Evolutionary conservation across 352 stramenopile genomes (phyloP).

Genomic region (Globisporangium emineosum): DNA sequence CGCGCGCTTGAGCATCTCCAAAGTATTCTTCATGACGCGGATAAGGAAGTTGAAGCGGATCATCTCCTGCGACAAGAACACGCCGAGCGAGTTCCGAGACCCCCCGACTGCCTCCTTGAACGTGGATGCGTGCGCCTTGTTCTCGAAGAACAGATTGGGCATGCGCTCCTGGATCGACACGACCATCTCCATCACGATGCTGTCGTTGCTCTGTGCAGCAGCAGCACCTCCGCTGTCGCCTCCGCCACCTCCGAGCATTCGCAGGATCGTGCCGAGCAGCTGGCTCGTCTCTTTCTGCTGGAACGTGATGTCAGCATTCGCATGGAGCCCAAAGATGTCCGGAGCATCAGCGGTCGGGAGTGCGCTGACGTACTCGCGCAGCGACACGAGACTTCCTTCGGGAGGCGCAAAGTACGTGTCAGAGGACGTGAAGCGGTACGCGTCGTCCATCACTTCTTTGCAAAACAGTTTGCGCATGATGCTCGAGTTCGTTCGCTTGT

Average conservation of each 20-base stretch:
- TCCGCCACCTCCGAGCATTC: conserved; percentile 66
- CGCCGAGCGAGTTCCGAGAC: conserved; percentile 91
- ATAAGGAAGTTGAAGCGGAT: conserved; percentile 90
- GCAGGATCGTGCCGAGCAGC: conserved; percentile 64
- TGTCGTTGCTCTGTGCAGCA: conserved; percentile 59
- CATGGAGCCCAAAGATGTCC: conserved; percentile 91
- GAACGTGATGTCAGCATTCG: conserved; percentile 94
- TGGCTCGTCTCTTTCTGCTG: conserved; percentile 91
- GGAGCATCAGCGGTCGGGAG: conserved; percentile 86
- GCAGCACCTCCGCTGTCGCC: conserved; percentile 35
- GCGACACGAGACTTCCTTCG: conserved; percentile 48
- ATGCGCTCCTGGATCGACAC: conserved; percentile 79
- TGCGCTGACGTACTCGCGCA: conserved; percentile 80
- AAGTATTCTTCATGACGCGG: conserved; percentile 77
- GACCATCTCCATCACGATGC: conserved; percentile 83
- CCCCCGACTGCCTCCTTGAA: conserved; percentile 80
- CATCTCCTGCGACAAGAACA: conserved; percentile 91
- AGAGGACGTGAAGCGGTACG: conserved; percentile 82
- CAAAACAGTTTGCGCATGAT: conserved; percentile 93
- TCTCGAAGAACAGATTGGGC: conserved; percentile 62
- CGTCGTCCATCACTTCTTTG: conserved; percentile 79
- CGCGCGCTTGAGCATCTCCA: conserved; percentile 86
- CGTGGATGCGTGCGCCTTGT: conserved; percentile 65
- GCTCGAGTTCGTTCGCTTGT: conserved; percentile 93
- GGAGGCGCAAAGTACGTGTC: conserved; percentile 76